Evolutionary conservation across 768 basidiomycete species (phyloP).

Genomic region (Inosperma sp.): DNA sequence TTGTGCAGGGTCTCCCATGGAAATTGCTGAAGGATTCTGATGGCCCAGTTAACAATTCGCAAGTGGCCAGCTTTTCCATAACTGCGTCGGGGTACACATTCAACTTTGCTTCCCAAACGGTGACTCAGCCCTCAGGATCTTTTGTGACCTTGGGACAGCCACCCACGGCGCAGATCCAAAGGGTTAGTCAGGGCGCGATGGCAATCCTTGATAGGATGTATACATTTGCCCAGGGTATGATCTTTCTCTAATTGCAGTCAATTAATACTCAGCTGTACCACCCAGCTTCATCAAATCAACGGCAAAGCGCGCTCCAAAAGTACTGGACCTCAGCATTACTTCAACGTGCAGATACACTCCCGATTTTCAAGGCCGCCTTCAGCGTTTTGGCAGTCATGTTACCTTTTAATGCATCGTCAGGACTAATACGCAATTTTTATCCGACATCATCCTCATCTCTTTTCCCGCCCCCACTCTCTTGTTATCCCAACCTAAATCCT

Average conservation of each 20-base stretch:
- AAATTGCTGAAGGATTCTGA: conserved; percentile 32
- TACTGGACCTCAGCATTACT: conserved; percentile 55
- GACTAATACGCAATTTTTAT: conserved; percentile 37
- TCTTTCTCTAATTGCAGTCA: neutral
- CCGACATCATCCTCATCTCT: conserved; percentile 35
- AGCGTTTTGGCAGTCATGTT: conserved; percentile 45
- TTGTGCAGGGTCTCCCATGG: conserved; percentile 50
- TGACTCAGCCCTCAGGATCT: conserved; percentile 39
- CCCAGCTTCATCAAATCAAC: conserved; percentile 56
- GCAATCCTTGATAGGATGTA: conserved; percentile 55
- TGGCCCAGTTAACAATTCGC: conserved; percentile 32
- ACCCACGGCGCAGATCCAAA: conserved; percentile 38
- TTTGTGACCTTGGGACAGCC: conserved; percentile 48
- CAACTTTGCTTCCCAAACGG: conserved; percentile 55
- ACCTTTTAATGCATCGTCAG: conserved; percentile 54
- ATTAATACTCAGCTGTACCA: conserved; percentile 8
- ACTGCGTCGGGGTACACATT: conserved; percentile 49
- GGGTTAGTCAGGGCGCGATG: conserved; percentile 36
- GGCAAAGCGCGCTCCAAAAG: conserved; percentile 39
- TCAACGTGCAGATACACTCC: conserved; percentile 40
- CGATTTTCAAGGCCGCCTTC: conserved; percentile 44
- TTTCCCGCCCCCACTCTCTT: conserved; percentile 58
- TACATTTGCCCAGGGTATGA: conserved; percentile 50
- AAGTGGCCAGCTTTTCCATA: conserved; percentile 35
- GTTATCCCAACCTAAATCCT: conserved; percentile 49